phyloP scores from a whole-genome alignment of 148 eudicot genomes.

The Camellia sinensis region DNA sequence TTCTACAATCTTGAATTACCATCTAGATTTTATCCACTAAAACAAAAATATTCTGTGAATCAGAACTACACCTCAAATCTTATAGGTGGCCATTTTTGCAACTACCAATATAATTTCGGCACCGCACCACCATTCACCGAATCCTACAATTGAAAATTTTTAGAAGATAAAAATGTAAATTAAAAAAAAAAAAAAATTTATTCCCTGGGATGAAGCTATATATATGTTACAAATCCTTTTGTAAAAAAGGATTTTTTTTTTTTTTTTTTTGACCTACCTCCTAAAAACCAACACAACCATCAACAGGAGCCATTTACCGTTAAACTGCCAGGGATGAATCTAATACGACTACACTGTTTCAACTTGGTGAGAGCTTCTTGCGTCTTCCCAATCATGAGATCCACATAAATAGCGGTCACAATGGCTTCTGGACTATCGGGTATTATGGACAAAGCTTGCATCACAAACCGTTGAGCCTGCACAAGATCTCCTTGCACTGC shows the following conservation, averaged over 20 bases:
- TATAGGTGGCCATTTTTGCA: slow-evolving; percentile 27
- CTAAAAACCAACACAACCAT: slow-evolving; percentile 30
- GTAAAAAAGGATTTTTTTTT: slow-evolving; percentile 29
- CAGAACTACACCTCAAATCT: slow-evolving; percentile 35
- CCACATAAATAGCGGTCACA: slow-evolving; percentile 62
- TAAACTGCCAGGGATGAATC: slow-evolving; percentile 48
- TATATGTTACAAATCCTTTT: slow-evolving; percentile 74
- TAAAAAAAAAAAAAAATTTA: slow-evolving; percentile 30
- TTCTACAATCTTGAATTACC: neutral
- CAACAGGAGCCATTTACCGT: slow-evolving; percentile 37
- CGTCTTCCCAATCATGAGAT: slow-evolving; percentile 55
- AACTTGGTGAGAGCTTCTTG: slow-evolving; percentile 68
- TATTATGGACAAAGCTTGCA: slow-evolving; percentile 43
- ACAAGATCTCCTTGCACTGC: slow-evolving; percentile 66
- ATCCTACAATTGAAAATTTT: slow-evolving; percentile 20
- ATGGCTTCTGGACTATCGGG: slow-evolving; percentile 65
- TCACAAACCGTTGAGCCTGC: slow-evolving; percentile 52
- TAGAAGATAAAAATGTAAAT: neutral
- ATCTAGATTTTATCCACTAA: slow-evolving; percentile 4
- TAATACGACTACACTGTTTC: slow-evolving; percentile 51
- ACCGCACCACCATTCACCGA: slow-evolving; percentile 37
- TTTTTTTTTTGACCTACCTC: slow-evolving; percentile 41
- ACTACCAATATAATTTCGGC: slow-evolving; percentile 29
- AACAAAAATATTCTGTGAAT: slow-evolving; percentile 15
- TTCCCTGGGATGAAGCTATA: slow-evolving; percentile 66